Base-by-base conservation (phyloP, 148 eudicot genomes). In the Camellia japonica region DNA sequence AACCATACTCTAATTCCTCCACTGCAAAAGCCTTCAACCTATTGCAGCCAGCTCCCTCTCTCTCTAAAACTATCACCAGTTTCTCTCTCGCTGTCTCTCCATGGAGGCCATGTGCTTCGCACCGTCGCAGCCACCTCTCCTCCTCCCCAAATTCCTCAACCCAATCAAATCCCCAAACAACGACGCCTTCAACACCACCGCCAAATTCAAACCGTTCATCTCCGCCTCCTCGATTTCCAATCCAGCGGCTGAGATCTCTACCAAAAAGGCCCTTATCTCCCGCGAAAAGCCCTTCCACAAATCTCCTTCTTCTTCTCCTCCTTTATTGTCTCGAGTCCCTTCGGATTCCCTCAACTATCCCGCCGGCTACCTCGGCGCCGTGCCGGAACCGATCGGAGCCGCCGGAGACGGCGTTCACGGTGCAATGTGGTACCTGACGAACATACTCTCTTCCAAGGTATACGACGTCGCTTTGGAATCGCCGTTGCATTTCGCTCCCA, bases 391-490 rank as follows among this genome's bases (percentile, higher is more conserved):
- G 13, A 56, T 3, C 12, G 16, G 3, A 1, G 56, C 7, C 44
- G 72, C 9, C 47, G 74, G 79, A 3, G 71, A 75, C 5, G 56
- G 51, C 46, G 56, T 23, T 11, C 79, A 73, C 44, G 71, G 70
- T 19, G 89, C 97, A 0, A 93, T 91, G 95, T 91, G 89, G 79
- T 88, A 89, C 62, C 73, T 93, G 85, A 90, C 91, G 46, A 87
- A 85, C 54, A 94, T 92, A 8, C 71, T 90, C 77, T 63, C 85
- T 68, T 88, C 96, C 0, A 93, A 87, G 85, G 98, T 93, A 19
- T 92, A 93, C 54, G 98, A 93, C 56, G 90, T 92, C 12, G 93
- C 98, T 1, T 52, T 84, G 0, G 96, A 92, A 78, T 82, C 98
- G 51, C 96, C 96, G 4, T 86, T 94, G 88, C 90, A 92, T 82